These are phyloP conservation scores for Deuterostichococcus epilithicus DNA, from an alignment of 139 green algal genomes.

Conservation along the genomic window DNA sequence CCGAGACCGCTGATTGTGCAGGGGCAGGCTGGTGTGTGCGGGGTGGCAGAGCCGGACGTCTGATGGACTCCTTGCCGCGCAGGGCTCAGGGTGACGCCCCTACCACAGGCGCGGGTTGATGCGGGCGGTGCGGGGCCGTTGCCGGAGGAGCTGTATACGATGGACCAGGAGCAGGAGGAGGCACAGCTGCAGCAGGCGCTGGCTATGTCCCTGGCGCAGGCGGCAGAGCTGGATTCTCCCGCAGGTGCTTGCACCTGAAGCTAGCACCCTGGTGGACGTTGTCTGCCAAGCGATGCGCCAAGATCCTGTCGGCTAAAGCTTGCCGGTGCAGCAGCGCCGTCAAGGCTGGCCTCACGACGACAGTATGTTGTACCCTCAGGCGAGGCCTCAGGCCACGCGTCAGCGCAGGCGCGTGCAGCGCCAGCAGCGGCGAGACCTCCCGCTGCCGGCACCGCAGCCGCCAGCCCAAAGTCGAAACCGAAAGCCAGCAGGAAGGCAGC, in stretches of 20 bases:
- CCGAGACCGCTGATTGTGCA: neutral
- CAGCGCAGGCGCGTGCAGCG: constrained; percentile 25
- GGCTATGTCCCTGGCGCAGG: constrained; percentile 9
- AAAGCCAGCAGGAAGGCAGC: neutral
- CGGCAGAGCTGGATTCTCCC: neutral
- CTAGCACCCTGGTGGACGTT: neutral
- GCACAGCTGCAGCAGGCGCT: constrained; percentile 15
- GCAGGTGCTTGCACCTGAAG: neutral
- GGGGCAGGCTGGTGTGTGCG: constrained; percentile 8
- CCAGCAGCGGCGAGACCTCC: constrained; percentile 13
- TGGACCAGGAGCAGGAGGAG: constrained; percentile 7
- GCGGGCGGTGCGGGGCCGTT: neutral
- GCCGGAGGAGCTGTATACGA: neutral
- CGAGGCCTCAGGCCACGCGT: neutral
- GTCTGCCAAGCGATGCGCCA: neutral
- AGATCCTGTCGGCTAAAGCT: neutral
- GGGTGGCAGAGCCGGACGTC: neutral
- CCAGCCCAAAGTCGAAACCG: neutral
- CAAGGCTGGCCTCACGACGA: neutral
- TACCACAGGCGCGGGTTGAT: neutral
- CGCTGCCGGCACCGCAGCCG: neutral
- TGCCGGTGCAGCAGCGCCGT: neutral
- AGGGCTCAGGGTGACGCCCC: neutral
- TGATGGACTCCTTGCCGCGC: neutral
- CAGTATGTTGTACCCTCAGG: neutral